Evolutionary conservation across 768 basidiomycete genomes (phyloP).

Genomic region (Boletellus ananiceps): DNA sequence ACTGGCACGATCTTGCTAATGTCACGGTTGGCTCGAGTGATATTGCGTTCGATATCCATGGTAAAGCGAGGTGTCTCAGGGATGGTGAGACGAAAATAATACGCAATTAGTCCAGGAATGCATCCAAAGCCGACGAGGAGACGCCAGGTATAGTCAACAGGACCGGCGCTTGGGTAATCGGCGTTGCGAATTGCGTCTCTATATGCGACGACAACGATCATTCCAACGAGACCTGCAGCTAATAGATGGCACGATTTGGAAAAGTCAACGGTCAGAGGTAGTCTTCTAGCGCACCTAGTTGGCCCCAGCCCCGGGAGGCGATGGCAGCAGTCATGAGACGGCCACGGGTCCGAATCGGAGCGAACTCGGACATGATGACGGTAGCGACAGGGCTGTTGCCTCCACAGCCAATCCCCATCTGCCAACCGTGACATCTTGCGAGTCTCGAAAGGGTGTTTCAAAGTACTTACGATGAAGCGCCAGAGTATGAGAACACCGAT

Average conservation of each 20-base stretch:
- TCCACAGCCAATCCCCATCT: slow-evolving; percentile 81
- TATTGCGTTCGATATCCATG: slow-evolving; percentile 83
- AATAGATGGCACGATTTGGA: background rate
- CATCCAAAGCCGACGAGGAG: slow-evolving; percentile 83
- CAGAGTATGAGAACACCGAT: slow-evolving; percentile 73
- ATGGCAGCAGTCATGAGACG: slow-evolving; percentile 88
- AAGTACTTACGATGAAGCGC: slow-evolving; percentile 60
- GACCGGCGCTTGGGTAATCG: slow-evolving; percentile 33
- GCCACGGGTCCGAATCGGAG: slow-evolving; percentile 70
- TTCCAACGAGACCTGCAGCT: slow-evolving; percentile 65
- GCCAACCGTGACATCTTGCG: background rate
- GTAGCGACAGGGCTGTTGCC: slow-evolving; percentile 83
- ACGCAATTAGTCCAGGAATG: slow-evolving; percentile 69
- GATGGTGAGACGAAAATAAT: slow-evolving; percentile 89
- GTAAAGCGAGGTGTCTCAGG: slow-evolving; percentile 89
- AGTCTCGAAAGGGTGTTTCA: background rate
- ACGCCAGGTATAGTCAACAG: slow-evolving; percentile 80
- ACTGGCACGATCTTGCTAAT: slow-evolving; percentile 58
- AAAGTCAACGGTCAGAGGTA: background rate
- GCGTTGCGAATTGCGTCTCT: slow-evolving; percentile 49
- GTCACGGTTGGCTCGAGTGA: slow-evolving; percentile 67
- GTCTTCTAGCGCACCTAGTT: slow-evolving; percentile 50
- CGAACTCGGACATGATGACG: slow-evolving; percentile 87
- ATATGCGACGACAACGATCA: slow-evolving; percentile 61
- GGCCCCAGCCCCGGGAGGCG: slow-evolving; percentile 85